Conservation (phyloP, 257 asterid genomes). For the Salvia splendens region DNA sequence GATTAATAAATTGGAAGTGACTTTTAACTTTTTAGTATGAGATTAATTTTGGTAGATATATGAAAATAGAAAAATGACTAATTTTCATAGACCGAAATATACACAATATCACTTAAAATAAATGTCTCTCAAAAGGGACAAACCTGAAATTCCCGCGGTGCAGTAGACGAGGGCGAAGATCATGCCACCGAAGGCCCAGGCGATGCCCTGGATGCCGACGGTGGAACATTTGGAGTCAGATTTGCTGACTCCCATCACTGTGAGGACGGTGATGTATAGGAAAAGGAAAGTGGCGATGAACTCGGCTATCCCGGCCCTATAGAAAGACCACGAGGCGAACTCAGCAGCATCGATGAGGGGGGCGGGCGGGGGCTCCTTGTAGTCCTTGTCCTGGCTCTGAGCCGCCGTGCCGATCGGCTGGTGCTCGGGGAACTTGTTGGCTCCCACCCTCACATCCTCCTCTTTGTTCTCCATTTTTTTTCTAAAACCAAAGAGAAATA, state of each 20-base stretch:
- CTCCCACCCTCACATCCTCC: conserved; percentile 49
- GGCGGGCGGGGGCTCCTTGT: conserved; percentile 49
- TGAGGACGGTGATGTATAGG: conserved; percentile 42
- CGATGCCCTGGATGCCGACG: conserved; percentile 55
- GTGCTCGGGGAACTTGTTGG: conserved; percentile 44
- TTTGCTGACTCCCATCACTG: conserved; percentile 49
- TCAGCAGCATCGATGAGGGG: conserved; percentile 45
- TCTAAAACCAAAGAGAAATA: no score
- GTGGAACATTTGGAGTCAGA: conserved; percentile 45
- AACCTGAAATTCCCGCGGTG: conserved; percentile 52
- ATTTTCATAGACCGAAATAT: no score
- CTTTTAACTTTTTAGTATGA: no score
- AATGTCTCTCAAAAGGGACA: no score
- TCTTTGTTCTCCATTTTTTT: conserved; percentile 42
- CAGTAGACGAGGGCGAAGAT: conserved; percentile 56
- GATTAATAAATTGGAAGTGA: no score
- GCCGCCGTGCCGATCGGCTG: conserved; percentile 57
- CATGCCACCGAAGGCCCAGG: conserved; percentile 61
- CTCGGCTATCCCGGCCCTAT: conserved; percentile 52
- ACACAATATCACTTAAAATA: no score
- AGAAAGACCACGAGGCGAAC: conserved; percentile 50
- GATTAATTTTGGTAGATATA: no score
- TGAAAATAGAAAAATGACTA: no score
- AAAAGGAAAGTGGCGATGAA: conserved; percentile 50
- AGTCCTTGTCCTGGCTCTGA: conserved; percentile 53